Evolutionary conservation across 768 basidiomycete genomes (phyloP).

Genomic region (Pisolithus microcarpus): DNA sequence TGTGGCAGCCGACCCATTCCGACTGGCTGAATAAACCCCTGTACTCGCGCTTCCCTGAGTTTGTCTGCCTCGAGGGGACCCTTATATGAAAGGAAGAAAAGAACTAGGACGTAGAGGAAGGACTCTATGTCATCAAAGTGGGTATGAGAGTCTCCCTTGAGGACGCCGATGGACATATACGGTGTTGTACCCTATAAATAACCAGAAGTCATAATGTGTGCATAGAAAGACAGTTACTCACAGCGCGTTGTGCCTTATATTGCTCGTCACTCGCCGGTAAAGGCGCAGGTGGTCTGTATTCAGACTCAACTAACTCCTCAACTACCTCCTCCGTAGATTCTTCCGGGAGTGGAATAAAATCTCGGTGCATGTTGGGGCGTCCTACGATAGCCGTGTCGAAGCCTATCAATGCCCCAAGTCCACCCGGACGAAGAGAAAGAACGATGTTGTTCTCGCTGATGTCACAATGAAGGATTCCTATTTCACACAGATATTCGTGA

Average conservation of each 20-base stretch:
- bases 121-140: conserved; percentile 12
- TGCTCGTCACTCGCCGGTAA: neutral
- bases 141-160: neutral
- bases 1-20: conserved; percentile 1
- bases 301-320: too few relatives aligned
- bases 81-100: conserved; percentile 9
- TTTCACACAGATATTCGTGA: conserved; percentile 8
- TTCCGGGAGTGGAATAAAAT: too few relatives aligned
- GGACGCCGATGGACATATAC: conserved; percentile 10
- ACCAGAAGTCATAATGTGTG: neutral
- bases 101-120: conserved; percentile 10
- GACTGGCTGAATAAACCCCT: neutral
- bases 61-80: too few relatives aligned
- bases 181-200: conserved; percentile 2
- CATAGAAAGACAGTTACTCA: neutral
- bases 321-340: neutral
- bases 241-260: conserved; percentile 1
- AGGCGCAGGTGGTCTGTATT: neutral
- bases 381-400: too few relatives aligned
- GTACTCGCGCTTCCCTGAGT: neutral
- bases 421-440: conserved; percentile 10
- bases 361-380: too few relatives aligned
- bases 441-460: conserved; percentile 31
- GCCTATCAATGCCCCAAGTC: conserved; percentile 17
- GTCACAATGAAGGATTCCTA: conserved; percentile 26